Conservation (phyloP, 2,329 filamentous ascomycete species). For the Neoscytalidium dimidiatum region DNA sequence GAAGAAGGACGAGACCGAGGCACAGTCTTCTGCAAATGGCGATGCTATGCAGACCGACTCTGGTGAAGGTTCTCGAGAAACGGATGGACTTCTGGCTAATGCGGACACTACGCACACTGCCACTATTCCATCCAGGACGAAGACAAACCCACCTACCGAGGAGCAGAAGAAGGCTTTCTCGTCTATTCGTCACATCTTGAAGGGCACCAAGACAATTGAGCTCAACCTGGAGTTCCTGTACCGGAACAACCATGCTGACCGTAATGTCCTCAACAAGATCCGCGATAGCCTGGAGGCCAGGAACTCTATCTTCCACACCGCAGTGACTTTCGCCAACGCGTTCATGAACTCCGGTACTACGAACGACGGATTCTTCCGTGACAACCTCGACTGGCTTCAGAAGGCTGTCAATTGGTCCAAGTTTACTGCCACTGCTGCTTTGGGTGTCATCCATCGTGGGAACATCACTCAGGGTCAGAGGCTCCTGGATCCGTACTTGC, state of each 20-base stretch:
- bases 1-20: slow-evolving; percentile 42
- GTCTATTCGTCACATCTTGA: slow-evolving; percentile 65
- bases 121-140: slow-evolving; percentile 46
- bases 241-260: slow-evolving; percentile 90
- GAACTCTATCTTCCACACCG: slow-evolving; percentile 98
- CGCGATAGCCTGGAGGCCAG: slow-evolving; percentile 92
- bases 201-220: slow-evolving; percentile 90
- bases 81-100: slow-evolving; percentile 60
- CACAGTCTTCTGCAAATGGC: slow-evolving; percentile 40
- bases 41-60: slow-evolving; percentile 35
- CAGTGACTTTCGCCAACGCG: slow-evolving; percentile 94
- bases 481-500: slow-evolving; percentile 91
- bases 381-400: slow-evolving; percentile 96
- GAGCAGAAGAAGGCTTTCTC: slow-evolving; percentile 57
- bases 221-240: slow-evolving; percentile 96
- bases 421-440: slow-evolving; percentile 92
- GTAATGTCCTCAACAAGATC: slow-evolving; percentile 92
- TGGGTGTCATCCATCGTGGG: slow-evolving; percentile 94
- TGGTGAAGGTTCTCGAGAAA: slow-evolving; percentile 55
- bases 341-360: slow-evolving; percentile 99
- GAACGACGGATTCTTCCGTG: slow-evolving; percentile 97
- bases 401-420: slow-evolving; percentile 99
- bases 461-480: slow-evolving; percentile 93
- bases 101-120: slow-evolving; percentile 53
- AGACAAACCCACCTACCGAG: slow-evolving; percentile 46